Base-by-base conservation (phyloP, 2,329 filamentous ascomycete species). In the Alternaria sp. region DNA sequence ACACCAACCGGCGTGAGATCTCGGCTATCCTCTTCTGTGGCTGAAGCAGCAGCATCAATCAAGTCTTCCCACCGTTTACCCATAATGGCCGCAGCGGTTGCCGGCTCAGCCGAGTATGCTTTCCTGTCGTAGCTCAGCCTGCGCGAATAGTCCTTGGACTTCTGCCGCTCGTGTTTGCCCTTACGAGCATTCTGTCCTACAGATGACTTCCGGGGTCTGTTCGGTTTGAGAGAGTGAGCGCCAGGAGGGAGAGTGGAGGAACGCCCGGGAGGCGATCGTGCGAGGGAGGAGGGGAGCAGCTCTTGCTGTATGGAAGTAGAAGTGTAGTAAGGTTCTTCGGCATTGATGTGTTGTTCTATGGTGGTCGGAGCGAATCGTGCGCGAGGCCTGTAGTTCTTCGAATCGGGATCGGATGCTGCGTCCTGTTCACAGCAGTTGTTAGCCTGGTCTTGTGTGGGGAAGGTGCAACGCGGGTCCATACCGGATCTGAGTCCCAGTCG, bases 61-160 rank as follows among this genome's bases (percentile, higher is more conserved):
- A 98, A 86, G 80, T 98, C 95, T 80, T 97, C 93, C 96, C 95
- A 98, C 74, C 95, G 87, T 82, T 96, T 97, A 69, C 93, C 93
- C 81, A 92, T 89, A 52, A 87, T 83, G 72, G 86, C 88, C 17
- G 86, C 91, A 63, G 91, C 90, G 19, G 88, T 89, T 60, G 90
- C 88, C 23, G 94, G 93, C 80, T 97, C 95, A 45, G 92, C 92
- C 15, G 93, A 97, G 69, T 92, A 87, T 59, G 93, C 92, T 81
- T 97, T 97, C 66, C 92, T 88, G 72, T 90, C 89, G 61, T 90
- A 87, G 74, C 91, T 90, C 68, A 93, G 84, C 66, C 91, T 87
- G 82, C 91, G 90, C 58, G 89, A 88, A 52, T 90, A 88, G 57
- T 92, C 90, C 64, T 90, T 90, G 25, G 93, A 96, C 72, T 88